Evolutionary conservation across 2,329 filamentous ascomycete species (phyloP), one percentile per base, ranked within the genome.

Genomic region (Alternaria infectoria): DNA sequence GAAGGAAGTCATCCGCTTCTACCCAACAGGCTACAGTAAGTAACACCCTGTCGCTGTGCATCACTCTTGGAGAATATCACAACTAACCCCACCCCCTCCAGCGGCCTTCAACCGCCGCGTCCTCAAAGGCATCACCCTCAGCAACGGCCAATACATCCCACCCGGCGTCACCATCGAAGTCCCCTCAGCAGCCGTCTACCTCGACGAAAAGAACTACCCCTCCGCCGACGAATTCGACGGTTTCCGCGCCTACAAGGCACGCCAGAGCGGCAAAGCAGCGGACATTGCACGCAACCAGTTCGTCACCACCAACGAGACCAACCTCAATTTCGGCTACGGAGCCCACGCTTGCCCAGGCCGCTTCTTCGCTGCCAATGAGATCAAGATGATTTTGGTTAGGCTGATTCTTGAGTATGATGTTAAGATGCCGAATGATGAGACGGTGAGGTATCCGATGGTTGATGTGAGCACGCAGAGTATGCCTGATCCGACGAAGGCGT

Each of bases 91-190:
- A 36, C n/a, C 36, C 10, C 23, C 13, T 17, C 10, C 40, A 74
- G 71, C 79, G 1, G 82, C 85, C 3, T 87, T 87, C 74, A 72
- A 74, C 23, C 84, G 86, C 62, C 85, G 84, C 65, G 85, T 86
- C 10, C 75, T 85, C 36, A 81, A 83, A 67, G 79, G 83, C 5
- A 81, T 88, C 68, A 82, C 81, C 3, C 83, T 88, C 2, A 86
- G 85, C 47, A 86, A 86, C 70, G 87, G 86, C 15, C 84, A 87
- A 51, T 80, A 82, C 61, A 72, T 81, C 6, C 80, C 80, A 0
- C 63, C 74, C 2, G 81, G 80, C 36, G 70, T 72, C 23, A 56
- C 68, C 9, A 66, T 82, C 46, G 79, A 80, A 66, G 67, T 71
- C 4, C 73, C 77, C 40, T 62, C 72, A 0, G 57, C 69, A 13